A percentile compares a stretch with the other conserved stretches of the same genome.
phyloP scores from a whole-genome alignment of 495 filamentous ascomycete species.

The Podospora appendiculata region DNA sequence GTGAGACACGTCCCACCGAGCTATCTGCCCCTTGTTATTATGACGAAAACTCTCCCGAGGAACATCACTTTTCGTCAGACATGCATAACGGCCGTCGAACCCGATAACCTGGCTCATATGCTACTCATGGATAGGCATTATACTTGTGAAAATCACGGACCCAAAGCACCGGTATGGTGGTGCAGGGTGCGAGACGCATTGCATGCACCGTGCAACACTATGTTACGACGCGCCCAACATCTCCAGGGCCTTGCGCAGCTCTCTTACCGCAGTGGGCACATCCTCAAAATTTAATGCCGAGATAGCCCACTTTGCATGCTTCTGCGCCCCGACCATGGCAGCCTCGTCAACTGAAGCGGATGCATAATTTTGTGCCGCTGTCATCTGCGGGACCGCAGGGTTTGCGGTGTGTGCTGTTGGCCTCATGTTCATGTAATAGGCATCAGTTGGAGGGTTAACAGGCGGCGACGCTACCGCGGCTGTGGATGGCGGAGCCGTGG shows the following conservation, averaged over 20 bases:
- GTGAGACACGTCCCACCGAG: background rate
- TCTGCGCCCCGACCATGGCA: conserved; percentile 72
- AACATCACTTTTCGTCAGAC: background rate
- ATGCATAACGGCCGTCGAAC: conserved; percentile 1
- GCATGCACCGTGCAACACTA: background rate
- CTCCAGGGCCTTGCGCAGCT: conserved; percentile 67
- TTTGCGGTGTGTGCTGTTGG: conserved; percentile 11
- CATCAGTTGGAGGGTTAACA: conserved; percentile 13
- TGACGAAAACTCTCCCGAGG: background rate
- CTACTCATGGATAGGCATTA: background rate
- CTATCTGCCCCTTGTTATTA: background rate
- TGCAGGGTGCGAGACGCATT: background rate
- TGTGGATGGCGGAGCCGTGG: conserved; percentile 14
- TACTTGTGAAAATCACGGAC: background rate
- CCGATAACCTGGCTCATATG: background rate
- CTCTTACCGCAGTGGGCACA: conserved; percentile 80
- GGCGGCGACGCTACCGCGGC: conserved; percentile 22
- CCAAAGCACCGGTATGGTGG: background rate
- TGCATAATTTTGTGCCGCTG: conserved; percentile 5
- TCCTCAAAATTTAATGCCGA: conserved; percentile 97
- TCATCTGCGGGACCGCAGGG: conserved; percentile 5
- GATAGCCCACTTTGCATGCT: conserved; percentile 95
- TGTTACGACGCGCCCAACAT: conserved; percentile 48
- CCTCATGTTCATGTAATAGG: conserved; percentile 11
- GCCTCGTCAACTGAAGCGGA: conserved; percentile 53